A percentile compares a stretch with the other conserved stretches of the same genome.
Evolutionary conservation across 805 yeast genomes (phyloP).

Genomic region (Cyberlindnera misumaiensis): DNA sequence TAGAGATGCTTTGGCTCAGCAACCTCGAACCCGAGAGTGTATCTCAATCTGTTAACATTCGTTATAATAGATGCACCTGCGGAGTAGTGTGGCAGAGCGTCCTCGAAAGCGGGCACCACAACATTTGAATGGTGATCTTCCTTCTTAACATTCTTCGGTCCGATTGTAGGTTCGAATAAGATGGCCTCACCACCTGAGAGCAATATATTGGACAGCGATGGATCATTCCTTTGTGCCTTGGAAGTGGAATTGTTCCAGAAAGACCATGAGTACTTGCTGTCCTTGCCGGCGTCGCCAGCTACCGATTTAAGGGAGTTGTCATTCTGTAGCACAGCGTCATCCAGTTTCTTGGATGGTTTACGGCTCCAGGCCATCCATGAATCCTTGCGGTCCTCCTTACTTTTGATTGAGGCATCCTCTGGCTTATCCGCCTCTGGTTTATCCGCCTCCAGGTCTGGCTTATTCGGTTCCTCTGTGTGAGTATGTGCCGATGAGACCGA

Average conservation of each 20-base stretch:
- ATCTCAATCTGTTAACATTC: constrained; percentile 18
- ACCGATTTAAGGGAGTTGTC: constrained; percentile 9
- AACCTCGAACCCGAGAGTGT: constrained; percentile 22
- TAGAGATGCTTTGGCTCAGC: constrained; percentile 22
- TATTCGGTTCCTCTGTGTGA: constrained; percentile 2
- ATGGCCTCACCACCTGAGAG: constrained; percentile 20
- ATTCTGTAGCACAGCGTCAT: constrained; percentile 8
- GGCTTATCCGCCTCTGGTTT: neutral
- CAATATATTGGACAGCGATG: constrained; percentile 14
- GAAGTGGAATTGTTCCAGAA: constrained; percentile 17
- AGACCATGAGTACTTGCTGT: constrained; percentile 21
- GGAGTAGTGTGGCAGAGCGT: constrained; percentile 18
- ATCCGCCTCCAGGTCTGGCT: neutral
- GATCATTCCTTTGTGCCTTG: constrained; percentile 5
- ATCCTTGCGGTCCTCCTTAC: neutral
- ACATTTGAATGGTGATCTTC: constrained; percentile 8
- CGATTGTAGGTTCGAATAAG: constrained; percentile 17
- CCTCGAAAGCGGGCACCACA: constrained; percentile 23
- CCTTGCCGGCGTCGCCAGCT: constrained; percentile 7
- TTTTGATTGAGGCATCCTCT: neutral
- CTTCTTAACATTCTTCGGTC: constrained; percentile 1
- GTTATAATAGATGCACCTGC: constrained; percentile 13
- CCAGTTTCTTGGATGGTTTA: constrained; percentile 18
- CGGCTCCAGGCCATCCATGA: constrained; percentile 20
- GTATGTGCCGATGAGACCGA: constrained; percentile 7